These are phyloP conservation scores for Domatiomyces globalis DNA, from an alignment of 2,329 filamentous ascomycete genomes.

Conservation along the genomic window DNA sequence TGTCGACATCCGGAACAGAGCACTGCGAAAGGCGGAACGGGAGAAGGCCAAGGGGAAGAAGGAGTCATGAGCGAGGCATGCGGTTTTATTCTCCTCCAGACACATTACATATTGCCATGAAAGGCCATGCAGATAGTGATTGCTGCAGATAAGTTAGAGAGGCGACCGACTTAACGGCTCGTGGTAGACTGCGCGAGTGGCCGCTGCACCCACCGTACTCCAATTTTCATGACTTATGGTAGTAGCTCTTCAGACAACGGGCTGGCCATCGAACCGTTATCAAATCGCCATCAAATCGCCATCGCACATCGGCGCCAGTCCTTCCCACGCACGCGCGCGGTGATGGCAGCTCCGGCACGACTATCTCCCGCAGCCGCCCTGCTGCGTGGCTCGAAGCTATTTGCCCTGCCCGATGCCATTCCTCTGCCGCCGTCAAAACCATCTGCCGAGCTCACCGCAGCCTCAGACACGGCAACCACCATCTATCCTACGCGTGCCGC, in stretches of 20 bases:
- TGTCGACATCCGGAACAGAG: constrained; percentile 64
- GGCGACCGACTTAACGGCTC: neutral
- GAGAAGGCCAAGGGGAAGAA: constrained; percentile 14
- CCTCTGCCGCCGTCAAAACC: constrained; percentile 43
- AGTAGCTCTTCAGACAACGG: neutral
- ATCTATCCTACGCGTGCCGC: constrained; percentile 70
- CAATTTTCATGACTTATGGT: neutral
- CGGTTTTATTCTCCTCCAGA: neutral
- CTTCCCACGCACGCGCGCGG: neutral
- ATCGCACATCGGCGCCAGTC: neutral
- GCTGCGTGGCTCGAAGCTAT: constrained; percentile 75
- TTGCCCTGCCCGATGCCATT: constrained; percentile 68
- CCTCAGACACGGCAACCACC: constrained; percentile 57
- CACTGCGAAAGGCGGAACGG: constrained; percentile 46
- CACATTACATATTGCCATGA: neutral
- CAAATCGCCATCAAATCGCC: neutral
- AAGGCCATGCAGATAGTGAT: neutral
- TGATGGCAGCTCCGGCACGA: constrained; percentile 22
- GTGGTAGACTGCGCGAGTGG: neutral
- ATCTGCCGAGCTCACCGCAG: constrained; percentile 33
- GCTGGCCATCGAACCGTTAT: neutral
- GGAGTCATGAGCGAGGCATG: constrained; percentile 2
- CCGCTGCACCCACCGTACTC: neutral
- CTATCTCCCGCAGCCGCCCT: constrained; percentile 51
- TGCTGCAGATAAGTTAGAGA: neutral